Evolutionary conservation across 163 green algal genomes (phyloP), one percentile per base, ranked within the genome.

Genomic region (Scenedesmus sp.): DNA sequence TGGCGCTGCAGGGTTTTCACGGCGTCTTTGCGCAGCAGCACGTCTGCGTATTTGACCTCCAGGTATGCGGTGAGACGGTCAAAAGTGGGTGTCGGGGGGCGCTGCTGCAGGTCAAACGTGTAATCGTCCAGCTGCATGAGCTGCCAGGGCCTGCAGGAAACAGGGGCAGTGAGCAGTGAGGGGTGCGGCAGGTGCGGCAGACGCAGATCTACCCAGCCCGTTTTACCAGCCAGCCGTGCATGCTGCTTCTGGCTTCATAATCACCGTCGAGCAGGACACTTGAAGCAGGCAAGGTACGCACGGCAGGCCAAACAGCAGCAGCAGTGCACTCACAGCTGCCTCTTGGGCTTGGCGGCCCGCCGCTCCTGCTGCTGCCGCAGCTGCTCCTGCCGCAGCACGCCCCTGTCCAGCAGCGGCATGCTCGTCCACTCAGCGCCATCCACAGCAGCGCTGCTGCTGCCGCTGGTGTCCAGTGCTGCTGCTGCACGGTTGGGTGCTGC

Each of bases 21-120:
- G 15, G 86, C 78, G 81, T 93, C 90, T 43, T 85, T 82, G 15
- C 81, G 81, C 40, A 91, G 68, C 30, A 93, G 81, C 33, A 93
- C 37, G 46, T 93, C 90, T 72, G 80, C 81, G 33, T 92, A 92
- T 22, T 84, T 88, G 30, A 93, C 86, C 61, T 93, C 85, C 33
- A 93, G 85, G 81, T 91, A 91, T 44, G 65, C 42, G 18, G 56
- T 88, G 35, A 93, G 65, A 6, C 90, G 86, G 59, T 93, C 90
- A 56, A 93, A 79, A 37, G 80, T 83, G 0, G 81, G 43, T 13
- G 90, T 93, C n/a, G 90, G 90, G 40, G 90, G 90, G 0, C 90
- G 79, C 22, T 80, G 46, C 33, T 43, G 43, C 20, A 89, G 81
- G 86, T 85, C 81, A 59, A 91, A 91, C 7, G 43, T 35, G 84